Conservation (phyloP, 371 early-diverging fungal genomes). For the Mucor mucedo region DNA sequence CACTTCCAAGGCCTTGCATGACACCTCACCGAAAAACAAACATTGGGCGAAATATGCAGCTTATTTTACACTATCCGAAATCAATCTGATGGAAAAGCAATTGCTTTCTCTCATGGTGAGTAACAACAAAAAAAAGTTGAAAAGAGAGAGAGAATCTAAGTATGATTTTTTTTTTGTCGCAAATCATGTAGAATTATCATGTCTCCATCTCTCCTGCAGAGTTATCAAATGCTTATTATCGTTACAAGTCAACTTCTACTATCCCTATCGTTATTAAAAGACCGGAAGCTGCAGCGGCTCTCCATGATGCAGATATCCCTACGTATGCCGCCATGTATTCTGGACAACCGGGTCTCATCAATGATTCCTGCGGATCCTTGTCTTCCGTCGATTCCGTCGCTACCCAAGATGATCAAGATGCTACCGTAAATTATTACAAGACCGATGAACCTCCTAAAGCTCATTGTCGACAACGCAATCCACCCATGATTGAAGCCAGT, state of each 20-base stretch:
- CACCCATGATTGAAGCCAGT: not conserved
- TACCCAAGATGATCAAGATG: not conserved
- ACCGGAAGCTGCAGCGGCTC: conserved; percentile 2
- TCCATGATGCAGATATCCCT: conserved; percentile 10
- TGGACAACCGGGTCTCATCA: not conserved
- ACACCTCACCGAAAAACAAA: conserved; percentile 79
- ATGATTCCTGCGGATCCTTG: not conserved
- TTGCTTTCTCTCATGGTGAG: conserved; percentile 68
- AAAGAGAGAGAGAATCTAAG: not conserved
- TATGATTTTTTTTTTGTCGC: not conserved
- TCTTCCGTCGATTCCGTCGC: conserved; percentile 8
- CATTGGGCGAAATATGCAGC: conserved; percentile 78
- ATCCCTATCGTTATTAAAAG: not conserved
- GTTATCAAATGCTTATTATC: conserved; percentile 10
- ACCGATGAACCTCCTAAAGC: conserved; percentile 12
- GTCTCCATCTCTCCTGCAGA: conserved; percentile 19
- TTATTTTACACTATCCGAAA: conserved; percentile 74
- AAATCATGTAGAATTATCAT: conserved; percentile 10
- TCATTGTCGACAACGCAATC: not conserved
- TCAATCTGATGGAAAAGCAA: conserved; percentile 84
- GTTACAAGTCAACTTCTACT: not conserved
- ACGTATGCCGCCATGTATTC: conserved; percentile 20
- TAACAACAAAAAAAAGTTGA: not conserved
- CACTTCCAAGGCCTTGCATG: conserved; percentile 73
- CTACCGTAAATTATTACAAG: not conserved